Base-by-base conservation (phyloP, 2,329 filamentous ascomycete genomes). In the Grosmannia penicillata region DNA sequence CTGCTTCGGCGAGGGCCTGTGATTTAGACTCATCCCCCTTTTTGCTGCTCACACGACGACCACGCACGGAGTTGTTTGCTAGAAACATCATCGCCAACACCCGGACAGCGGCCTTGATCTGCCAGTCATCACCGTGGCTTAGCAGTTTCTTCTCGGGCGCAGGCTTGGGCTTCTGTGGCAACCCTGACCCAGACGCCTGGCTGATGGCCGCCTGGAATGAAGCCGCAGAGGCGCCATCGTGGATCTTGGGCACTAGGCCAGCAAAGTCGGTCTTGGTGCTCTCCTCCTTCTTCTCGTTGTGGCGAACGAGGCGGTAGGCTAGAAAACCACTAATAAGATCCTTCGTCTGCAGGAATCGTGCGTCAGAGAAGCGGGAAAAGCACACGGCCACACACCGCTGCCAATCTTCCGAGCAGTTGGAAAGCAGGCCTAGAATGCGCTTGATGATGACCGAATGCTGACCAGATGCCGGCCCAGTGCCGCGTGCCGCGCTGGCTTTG, bases 361-460 rank as follows among this genome's bases (percentile, higher is more conserved):
- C 54, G 39, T 78, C 69, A 0, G 81, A 71, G 46, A 81, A 75
- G 33, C 75, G 71, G 11, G 81, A 75, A 49, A 93, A 77, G 85
- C 85, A 94, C 7, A 71, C 70, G 9, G 86, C 74, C 21, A 93
- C 58, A 48, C 81, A 74, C 38, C 79, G 77, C 49, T 93, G 86
- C 47, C 82, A 87, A 41, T 79, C 71, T 41, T 74, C 72, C 0
- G 83, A 70, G 11, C 82, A 65, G 53, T 93, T 84, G 1, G 84
- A 80, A 19, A 93, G 53, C 9, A 94, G 61, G 1, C 87, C 87
- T 21, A 93, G 56, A 28, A 93, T 77, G 27, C 87, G 74, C 56
- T 94, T 94, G 49, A 93, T 73, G 38, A 94, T 80, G 5, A 80
- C 81, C 3, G 82, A 86, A 56, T 93, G 82, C 42, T 82, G 74